A percentile compares a stretch with the other conserved stretches of the same genome.
These are phyloP conservation scores for Coelastrella sp. DNA, from an alignment of 139 green algal genomes.

Conservation along the genomic window DNA sequence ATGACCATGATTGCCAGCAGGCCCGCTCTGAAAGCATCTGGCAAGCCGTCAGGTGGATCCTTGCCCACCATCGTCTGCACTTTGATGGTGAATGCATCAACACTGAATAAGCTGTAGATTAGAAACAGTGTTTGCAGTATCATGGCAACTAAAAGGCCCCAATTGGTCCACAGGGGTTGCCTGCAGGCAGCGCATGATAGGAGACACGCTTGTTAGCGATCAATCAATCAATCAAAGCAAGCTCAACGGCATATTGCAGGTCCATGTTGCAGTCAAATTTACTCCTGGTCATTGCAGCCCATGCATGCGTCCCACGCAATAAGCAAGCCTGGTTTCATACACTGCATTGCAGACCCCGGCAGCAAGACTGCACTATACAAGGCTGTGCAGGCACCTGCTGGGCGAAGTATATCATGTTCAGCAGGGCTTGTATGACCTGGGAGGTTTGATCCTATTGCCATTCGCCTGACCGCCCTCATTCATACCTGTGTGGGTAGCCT, in stretches of 20 bases:
- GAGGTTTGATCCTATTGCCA: neutral
- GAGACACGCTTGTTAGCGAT: neutral
- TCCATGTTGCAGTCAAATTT: too few species aligned
- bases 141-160: slow-evolving; percentile 50
- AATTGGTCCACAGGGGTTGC: slow-evolving; percentile 62
- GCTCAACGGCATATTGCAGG: neutral
- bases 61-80: slow-evolving; percentile 61
- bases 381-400: too few species aligned
- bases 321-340: too few species aligned
- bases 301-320: too few species aligned
- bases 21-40: slow-evolving; percentile 32
- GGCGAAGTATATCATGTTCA: too few species aligned
- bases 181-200: neutral
- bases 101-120: slow-evolving; percentile 59
- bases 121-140: slow-evolving; percentile 56
- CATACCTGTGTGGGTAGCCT: slow-evolving; percentile 60
- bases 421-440: too few species aligned
- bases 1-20: slow-evolving; percentile 54
- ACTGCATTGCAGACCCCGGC: too few species aligned
- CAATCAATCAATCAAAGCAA: neutral
- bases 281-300: too few species aligned
- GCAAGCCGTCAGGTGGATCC: slow-evolving; percentile 27
- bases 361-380: too few species aligned
- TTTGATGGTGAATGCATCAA: slow-evolving; percentile 58
- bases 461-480: neutral